Evolutionary conservation across 2,329 filamentous ascomycete genomes (phyloP), one percentile per base, ranked within the genome.

Genomic region (Cercospora sp.): DNA sequence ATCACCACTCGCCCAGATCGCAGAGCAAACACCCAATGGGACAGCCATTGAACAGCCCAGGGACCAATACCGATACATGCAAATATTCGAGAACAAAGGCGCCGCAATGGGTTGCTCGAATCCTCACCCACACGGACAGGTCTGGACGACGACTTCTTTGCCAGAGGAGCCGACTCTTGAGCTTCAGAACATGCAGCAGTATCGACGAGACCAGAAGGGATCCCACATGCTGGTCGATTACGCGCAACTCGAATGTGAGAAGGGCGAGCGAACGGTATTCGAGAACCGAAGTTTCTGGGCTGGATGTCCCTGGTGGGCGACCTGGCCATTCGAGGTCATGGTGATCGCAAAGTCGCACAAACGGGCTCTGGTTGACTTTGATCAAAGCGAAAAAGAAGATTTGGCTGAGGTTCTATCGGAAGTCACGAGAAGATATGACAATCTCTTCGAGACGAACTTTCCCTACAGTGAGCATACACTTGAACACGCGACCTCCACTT

Each of bases 1-100:
- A 9, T 94, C 88, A 73, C 88, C 90, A 0, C 86, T 94, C 6
- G 84, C 77, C 12, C 75, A 82, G 63, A 76, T 81, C 51, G 82
- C 84, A 8, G 16, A 72, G 72, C 28, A 79, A 82, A 4, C 84
- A 81, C 8, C 66, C 16, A 77, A 78, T 45, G 78, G 82, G 42
- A 80, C 81, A 23, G 79, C 83, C 9, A 80, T 82, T 12, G 78
- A 81, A 23, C 81, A 82, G 30, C 90, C 93, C 4, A 88, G 85
- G 62, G 87, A 91, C 63, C 92, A 96, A 80, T 93, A 96, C 75
- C 88, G 91, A 64, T 98, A 96, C 82, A 97, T 99, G 94, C 95
- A 99, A 79, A 98, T 99, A 72, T 99, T 99, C 71, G 95, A 99
- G 82, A 99, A 99, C 84, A 99, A 99, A 82, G 95, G 95, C 62